Conservation (phyloP, 495 filamentous ascomycete genomes). For the Terfezia claveryi region DNA sequence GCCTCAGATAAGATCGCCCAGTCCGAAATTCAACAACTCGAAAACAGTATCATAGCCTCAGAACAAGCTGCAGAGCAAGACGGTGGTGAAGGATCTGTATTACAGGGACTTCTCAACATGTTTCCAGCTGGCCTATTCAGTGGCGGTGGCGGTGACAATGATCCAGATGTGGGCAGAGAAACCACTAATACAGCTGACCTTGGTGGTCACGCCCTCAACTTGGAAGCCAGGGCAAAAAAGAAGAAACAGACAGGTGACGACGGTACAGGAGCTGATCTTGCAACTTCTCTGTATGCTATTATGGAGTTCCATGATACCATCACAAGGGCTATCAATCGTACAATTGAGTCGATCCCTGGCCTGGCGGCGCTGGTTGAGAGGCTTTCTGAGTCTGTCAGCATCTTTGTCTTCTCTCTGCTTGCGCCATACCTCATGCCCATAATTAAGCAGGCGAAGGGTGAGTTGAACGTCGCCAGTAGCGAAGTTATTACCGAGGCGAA, state of each 20-base stretch:
- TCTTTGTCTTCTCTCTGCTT: conserved; percentile 69
- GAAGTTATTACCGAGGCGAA: conserved; percentile 66
- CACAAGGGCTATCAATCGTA: conserved; percentile 52
- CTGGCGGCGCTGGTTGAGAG: conserved; percentile 59
- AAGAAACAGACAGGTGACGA: conserved; percentile 9
- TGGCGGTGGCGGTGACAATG: conserved; percentile 41
- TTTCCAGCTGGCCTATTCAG: conserved; percentile 58
- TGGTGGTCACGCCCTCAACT: conserved; percentile 31
- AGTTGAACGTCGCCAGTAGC: conserved; percentile 60
- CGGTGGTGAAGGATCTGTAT: conserved; percentile 33
- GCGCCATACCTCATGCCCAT: conserved; percentile 72
- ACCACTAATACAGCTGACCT: conserved; percentile 44
- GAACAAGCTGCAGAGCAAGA: conserved; percentile 32
- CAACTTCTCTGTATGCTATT: conserved; percentile 57
- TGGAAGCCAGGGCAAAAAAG: conserved; percentile 4
- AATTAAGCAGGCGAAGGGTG: conserved; percentile 61
- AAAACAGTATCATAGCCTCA: conserved; percentile 43
- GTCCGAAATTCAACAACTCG: conserved; percentile 61
- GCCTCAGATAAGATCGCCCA: conserved; percentile 71
- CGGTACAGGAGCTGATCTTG: conserved; percentile 24
- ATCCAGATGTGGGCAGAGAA: conserved; percentile 40
- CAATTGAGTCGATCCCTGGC: conserved; percentile 60
- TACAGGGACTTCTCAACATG: conserved; percentile 54
- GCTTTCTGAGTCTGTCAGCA: conserved; percentile 51
- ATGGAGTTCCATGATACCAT: conserved; percentile 75